phyloP scores from a whole-genome alignment of 306 rosid species.

The Benincasa hispida region DNA sequence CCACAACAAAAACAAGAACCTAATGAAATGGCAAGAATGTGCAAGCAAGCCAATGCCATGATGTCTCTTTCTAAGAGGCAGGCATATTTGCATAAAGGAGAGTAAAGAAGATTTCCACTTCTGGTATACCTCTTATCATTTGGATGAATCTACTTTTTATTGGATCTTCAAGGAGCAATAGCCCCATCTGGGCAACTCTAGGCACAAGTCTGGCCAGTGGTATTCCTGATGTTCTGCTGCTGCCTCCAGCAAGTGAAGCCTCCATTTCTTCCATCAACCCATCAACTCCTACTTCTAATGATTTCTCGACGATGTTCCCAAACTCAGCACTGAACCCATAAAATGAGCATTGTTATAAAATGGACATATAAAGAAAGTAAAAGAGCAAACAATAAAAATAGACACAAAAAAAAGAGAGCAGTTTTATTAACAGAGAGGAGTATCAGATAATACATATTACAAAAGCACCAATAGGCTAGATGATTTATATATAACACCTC shows the following conservation, averaged over 20 bases:
- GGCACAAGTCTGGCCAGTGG: slow-evolving; percentile 70
- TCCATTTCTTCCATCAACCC: slow-evolving; percentile 40
- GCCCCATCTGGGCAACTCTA: slow-evolving; percentile 63
- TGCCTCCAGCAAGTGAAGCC: slow-evolving; percentile 42
- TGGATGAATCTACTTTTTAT: slow-evolving; percentile 57
- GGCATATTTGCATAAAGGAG: slow-evolving; percentile 68
- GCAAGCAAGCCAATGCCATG: neutral
- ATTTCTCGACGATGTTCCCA: slow-evolving; percentile 37
- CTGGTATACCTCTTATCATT: slow-evolving; percentile 37
- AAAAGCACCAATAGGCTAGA: no score
- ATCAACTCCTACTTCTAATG: slow-evolving; percentile 54
- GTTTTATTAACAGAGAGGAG: no score
- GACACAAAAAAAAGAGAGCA: no score
- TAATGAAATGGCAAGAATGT: neutral
- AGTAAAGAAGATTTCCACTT: slow-evolving; percentile 77
- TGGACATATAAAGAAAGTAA: no score
- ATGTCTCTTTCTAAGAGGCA: slow-evolving; percentile 14
- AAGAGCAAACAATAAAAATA: no score
- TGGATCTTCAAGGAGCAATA: slow-evolving; percentile 58
- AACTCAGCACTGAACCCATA: slow-evolving; percentile 55
- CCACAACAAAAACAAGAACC: neutral
- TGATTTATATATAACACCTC: no score
- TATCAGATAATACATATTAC: no score
- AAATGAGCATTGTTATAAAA: neutral
- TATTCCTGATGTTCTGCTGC: slow-evolving; percentile 29